Base-by-base conservation (phyloP, 1,284 basidiomycete species). In the Agroathelia rolfsii region DNA sequence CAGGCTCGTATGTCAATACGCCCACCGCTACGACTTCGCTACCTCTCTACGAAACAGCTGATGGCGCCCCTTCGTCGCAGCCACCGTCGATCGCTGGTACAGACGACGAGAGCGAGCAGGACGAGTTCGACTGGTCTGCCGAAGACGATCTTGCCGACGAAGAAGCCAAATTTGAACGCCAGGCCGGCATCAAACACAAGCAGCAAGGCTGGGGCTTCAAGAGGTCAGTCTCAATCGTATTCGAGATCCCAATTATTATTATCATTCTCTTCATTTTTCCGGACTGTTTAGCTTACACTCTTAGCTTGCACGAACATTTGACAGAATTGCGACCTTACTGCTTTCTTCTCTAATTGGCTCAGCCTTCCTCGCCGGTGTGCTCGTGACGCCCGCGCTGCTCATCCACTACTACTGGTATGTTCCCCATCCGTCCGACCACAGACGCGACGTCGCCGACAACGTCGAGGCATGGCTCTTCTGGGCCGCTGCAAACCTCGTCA, bases 391-490 rank as follows among this genome's bases (percentile, higher is more conserved):
- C 14, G 75, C 72, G 7, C 45, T 84, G 18, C 48, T 81, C 30
- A 49, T 83, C 32, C 68, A 77, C 44, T 73, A 79, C 51, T 70
- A 67, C 49, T 84, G 77, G 72, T 78, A 76, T 45, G 65, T 71
- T 28, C 66, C 65, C 0, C 48, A 75, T 37, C 69, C 66, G 6
- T 70, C 69, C 10, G 60, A 64, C 6, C 57, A 72, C 41, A 65
- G 79, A 10, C 61, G 57, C 22, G 80, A 68, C 43, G 64, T 81
- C 38, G 66, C 66, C 31, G 64, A 76, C 41, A 85, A 82, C 47
- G 53, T 83, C 30, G 64, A 80, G 45, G 76, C 78, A 7, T 85
- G 81, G 81, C 59, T 83, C 5, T 80, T 80, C 52, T 85, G 82
- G 80, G 72, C 70, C 6, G 80, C 80, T 3, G 67, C 76, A 21